phyloP scores from a whole-genome alignment of 2,329 filamentous ascomycete species.

The Colletotrichum neosansevieriae region DNA sequence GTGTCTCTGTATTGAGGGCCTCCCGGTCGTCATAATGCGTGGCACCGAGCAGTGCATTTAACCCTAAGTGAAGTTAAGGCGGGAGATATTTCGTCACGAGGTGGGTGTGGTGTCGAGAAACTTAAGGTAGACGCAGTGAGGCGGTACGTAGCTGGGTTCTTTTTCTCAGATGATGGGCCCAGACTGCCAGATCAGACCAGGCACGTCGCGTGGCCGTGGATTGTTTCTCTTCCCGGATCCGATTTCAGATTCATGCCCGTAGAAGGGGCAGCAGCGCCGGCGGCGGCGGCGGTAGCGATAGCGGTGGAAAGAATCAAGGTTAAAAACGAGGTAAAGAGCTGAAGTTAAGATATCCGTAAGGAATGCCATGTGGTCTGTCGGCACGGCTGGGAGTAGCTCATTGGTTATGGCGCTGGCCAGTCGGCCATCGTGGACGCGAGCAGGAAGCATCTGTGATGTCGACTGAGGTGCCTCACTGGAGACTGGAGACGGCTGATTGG shows the following conservation, averaged over 20 bases:
- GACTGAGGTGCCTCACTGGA: no score
- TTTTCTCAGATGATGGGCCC: conserved; percentile 2
- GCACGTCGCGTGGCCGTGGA: not conserved
- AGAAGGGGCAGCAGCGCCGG: not conserved
- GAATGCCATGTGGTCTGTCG: conserved; percentile 4
- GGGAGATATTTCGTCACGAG: conserved; percentile 1
- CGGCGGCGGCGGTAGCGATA: not conserved
- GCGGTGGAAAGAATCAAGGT: conserved; percentile 17
- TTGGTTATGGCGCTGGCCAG: not conserved
- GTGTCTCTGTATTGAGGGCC: not conserved
- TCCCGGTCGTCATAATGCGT: conserved; percentile 9
- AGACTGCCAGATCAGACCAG: conserved; percentile 10
- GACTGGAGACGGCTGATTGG: no score
- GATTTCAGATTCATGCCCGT: conserved; percentile 18
- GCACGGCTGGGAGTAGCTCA: not conserved
- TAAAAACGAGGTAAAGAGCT: not conserved
- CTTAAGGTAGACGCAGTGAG: not conserved
- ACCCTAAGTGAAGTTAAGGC: conserved; percentile 11
- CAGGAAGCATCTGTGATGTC: no score
- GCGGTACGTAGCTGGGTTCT: not conserved
- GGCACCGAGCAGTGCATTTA: conserved; percentile 24
- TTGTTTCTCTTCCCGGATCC: conserved; percentile 26
- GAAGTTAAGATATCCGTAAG: not conserved
- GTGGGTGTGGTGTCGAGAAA: not conserved
- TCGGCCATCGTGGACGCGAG: not conserved